Evolutionary conservation across 257 asterid species (phyloP).

Genomic region (Avicennia marina): DNA sequence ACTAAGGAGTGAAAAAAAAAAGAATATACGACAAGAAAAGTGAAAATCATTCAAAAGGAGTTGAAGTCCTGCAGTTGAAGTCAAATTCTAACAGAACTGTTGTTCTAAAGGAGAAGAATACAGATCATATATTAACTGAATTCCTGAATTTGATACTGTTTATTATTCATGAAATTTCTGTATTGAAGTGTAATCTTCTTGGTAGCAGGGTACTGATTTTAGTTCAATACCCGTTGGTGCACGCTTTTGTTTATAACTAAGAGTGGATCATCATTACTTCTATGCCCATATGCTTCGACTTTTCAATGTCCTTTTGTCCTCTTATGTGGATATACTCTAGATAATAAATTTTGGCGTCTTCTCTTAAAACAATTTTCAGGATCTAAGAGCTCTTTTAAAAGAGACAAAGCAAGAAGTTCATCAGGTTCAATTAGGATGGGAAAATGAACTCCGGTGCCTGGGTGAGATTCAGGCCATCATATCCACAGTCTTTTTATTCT

Average conservation of each 20-base stretch:
- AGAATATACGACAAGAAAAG: too few species aligned
- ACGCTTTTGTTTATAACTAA: too few species aligned
- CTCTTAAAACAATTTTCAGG: constrained; percentile 40
- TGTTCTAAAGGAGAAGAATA: constrained; percentile 1
- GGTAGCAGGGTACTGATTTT: too few species aligned
- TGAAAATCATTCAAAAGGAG: too few species aligned
- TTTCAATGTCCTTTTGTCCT: constrained; percentile 3
- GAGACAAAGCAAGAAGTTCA: constrained; percentile 56
- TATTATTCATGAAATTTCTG: neutral
- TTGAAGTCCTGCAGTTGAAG: neutral
- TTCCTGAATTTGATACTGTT: neutral
- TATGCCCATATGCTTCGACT: constrained; percentile 6
- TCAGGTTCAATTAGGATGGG: constrained; percentile 55
- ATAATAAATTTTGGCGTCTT: neutral
- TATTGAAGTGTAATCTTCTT: neutral
- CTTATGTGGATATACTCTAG: neutral
- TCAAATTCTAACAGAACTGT: neutral
- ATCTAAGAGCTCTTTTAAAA: constrained; percentile 49
- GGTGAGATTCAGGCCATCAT: constrained; percentile 43
- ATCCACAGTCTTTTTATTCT: neutral
- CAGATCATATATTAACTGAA: neutral
- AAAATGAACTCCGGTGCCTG: constrained; percentile 50
- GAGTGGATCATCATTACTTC: too few species aligned
- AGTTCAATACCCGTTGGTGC: too few species aligned
- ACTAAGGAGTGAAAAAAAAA: too few species aligned